Evolutionary conservation across 2,329 filamentous ascomycete species (phyloP).

Genomic region (Calonectria naviculata): DNA sequence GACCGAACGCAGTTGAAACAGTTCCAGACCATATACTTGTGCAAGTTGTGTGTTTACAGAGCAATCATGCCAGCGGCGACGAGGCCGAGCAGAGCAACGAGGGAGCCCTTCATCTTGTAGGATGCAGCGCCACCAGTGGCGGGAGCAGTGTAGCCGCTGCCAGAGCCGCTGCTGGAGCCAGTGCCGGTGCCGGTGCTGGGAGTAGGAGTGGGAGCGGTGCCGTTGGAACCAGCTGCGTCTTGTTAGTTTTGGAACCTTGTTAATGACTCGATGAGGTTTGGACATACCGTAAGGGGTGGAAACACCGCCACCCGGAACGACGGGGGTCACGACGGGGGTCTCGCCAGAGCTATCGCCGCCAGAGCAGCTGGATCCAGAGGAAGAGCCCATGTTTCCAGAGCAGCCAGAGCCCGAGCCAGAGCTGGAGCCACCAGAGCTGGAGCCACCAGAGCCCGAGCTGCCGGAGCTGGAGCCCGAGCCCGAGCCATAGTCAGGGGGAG

Average conservation of each 20-base stretch:
- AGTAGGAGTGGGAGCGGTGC: background rate
- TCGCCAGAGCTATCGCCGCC: background rate
- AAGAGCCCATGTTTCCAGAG: background rate
- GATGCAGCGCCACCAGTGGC: conserved; percentile 31
- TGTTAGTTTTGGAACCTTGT: background rate
- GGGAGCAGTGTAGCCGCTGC: conserved; percentile 20
- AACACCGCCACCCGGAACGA: conserved; percentile 8
- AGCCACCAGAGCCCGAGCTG: background rate
- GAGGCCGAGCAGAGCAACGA: conserved; percentile 36
- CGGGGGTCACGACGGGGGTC: background rate
- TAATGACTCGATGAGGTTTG: background rate
- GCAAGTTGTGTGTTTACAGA: conserved; percentile 31
- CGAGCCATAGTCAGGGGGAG: background rate
- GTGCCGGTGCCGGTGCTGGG: background rate
- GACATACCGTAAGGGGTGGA: conserved; percentile 20
- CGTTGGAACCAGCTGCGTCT: conserved; percentile 16
- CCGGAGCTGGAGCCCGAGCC: background rate
- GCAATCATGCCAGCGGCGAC: conserved; percentile 35
- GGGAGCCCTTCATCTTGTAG: conserved; percentile 23
- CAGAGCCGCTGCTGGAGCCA: conserved; percentile 25
- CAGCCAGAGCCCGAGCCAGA: background rate
- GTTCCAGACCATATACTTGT: conserved; percentile 3
- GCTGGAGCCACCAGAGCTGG: background rate
- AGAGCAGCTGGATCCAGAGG: background rate
- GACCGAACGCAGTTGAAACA: conserved; percentile 1